These are phyloP conservation scores for Chaetomiaceae sp. DNA, from an alignment of 2,329 filamentous ascomycete genomes.

Conservation along the genomic window DNA sequence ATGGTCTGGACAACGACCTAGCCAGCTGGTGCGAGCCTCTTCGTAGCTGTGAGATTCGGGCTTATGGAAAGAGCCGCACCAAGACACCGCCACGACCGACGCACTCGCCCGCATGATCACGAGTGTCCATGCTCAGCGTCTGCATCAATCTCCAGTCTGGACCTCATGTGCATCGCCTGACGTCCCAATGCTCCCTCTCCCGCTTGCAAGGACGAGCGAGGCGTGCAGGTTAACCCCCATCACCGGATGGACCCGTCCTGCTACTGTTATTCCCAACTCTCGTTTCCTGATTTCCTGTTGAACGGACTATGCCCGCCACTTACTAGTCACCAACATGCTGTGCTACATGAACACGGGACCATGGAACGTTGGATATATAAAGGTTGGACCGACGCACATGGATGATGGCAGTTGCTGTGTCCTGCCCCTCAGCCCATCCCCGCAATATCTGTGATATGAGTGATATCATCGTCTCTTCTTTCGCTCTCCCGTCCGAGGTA, in stretches of 20 bases:
- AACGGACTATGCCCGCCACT: background rate
- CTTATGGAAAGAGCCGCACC: no score
- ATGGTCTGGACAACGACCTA: no score
- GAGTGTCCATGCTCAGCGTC: no score
- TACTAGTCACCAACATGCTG: background rate
- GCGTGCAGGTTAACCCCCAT: no score
- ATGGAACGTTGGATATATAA: slow-evolving; percentile 5
- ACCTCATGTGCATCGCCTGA: background rate
- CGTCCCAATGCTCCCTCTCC: background rate
- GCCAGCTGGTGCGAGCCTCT: no score
- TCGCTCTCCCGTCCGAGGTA: background rate
- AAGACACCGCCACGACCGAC: no score
- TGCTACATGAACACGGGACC: background rate
- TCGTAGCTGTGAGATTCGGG: no score
- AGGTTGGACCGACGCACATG: background rate
- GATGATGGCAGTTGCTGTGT: background rate
- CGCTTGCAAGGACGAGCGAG: no score
- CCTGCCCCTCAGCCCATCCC: background rate
- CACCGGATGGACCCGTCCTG: no score
- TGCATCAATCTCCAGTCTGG: no score
- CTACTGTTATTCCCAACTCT: background rate
- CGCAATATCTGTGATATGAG: slow-evolving; percentile 2
- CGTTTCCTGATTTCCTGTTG: slow-evolving; percentile 2
- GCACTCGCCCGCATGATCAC: no score
- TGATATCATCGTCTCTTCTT: slow-evolving; percentile 9